Base-by-base conservation (phyloP, 129 eudicot species). In the Rutidosis leptorrhynchoides region DNA sequence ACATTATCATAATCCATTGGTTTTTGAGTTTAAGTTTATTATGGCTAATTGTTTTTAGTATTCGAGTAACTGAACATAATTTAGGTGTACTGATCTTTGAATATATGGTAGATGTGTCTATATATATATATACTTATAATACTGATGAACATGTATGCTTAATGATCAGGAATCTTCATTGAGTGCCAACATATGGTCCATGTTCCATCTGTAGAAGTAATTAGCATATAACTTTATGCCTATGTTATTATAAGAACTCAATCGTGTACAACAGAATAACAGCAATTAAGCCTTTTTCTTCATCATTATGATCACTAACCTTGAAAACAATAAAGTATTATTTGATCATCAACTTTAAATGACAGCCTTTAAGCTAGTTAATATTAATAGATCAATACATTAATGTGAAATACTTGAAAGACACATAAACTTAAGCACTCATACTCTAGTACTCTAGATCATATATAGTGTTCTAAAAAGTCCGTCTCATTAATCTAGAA, bases 1-100 rank as follows among this genome's bases (percentile, higher is more conserved):
- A 67, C 51, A 37, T 35, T 52, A 54, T 85, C 81, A 22, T 73
- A 76, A 78, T 89, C 97, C 90, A 86, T 86, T n/a, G 32, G n/a
- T 42, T 42, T 21, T 32, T 24, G 5, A 12, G n/a, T n/a, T n/a
- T n/a, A 11, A 68, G 42, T 58, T 58, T 64, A 30, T 29, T 32
- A n/a, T 0, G 20, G 54, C 20, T 22, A 9, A 42, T 46, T 23
- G 62, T 67, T 70, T 70, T 70, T 29, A 59, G 25, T 58, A 63
- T 43, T 30, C 9, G 45, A 16, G 60, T 70, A 54, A 37, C 8
- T 30, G 26, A 64, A 64, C 3, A 76, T 70, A 60, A 57, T 43
- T 14, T 37, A 56, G 29, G 68, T 8, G 56, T 30, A 66, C 49
- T 35, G 21, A 57, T 58, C 29, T 40, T 5, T 6, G 21, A 57